Percentiles rank a stretch among this genome's conserved stretches.
These are phyloP conservation scores for Xylaria sp. DNA, from an alignment of 2,329 filamentous ascomycete genomes.

Conservation along the genomic window DNA sequence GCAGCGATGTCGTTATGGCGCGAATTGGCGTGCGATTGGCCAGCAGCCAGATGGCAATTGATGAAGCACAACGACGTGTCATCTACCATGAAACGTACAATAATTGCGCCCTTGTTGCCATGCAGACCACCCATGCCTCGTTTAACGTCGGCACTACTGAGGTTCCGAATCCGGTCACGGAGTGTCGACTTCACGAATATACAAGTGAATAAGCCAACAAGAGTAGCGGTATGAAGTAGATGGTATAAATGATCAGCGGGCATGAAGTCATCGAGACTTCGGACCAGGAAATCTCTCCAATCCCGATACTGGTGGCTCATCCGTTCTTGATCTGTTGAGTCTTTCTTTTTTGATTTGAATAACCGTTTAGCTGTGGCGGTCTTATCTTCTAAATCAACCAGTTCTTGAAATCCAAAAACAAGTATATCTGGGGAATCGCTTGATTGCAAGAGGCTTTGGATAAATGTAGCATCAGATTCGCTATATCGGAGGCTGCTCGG, in stretches of 20 bases:
- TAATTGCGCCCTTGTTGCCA: conserved; percentile 94
- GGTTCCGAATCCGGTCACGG: conserved; percentile 78
- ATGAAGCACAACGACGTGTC: conserved; percentile 95
- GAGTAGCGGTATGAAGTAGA: conserved; percentile 85
- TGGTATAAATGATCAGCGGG: conserved; percentile 81
- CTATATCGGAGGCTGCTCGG: conserved; percentile 81
- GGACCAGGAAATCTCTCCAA: conserved; percentile 90
- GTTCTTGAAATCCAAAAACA: conserved; percentile 96
- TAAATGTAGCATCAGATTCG: conserved; percentile 78
- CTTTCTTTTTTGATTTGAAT: conserved; percentile 89
- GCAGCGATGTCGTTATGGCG: conserved; percentile 92
- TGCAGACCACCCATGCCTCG: conserved; percentile 95
- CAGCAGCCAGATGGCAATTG: conserved; percentile 96
- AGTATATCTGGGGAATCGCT: conserved; percentile 87
- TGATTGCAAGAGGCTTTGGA: conserved; percentile 81
- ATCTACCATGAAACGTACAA: conserved; percentile 92
- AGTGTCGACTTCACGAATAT: conserved; percentile 90
- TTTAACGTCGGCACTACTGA: conserved; percentile 87
- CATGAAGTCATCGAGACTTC: conserved; percentile 85
- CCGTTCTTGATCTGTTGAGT: conserved; percentile 79
- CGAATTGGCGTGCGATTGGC: conserved; percentile 88
- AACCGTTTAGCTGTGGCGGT: conserved; percentile 96
- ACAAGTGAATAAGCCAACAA: conserved; percentile 95
- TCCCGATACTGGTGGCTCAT: conserved; percentile 98
- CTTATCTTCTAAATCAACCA: conserved; percentile 98